Conservation (phyloP, 2,329 filamentous ascomycete genomes). For the Fusarium redolens region DNA sequence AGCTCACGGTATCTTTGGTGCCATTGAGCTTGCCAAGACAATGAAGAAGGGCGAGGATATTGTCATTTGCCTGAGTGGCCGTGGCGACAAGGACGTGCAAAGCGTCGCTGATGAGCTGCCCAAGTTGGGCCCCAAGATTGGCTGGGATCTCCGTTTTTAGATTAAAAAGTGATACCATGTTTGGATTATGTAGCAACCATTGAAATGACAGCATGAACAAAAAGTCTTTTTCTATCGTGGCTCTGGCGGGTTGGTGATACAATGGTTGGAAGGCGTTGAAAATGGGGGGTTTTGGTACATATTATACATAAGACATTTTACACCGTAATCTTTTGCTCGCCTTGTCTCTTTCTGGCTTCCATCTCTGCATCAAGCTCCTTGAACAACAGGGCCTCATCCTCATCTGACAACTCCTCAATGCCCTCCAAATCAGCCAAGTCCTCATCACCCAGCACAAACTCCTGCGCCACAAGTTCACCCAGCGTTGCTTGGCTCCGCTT, state of each 20-base stretch:
- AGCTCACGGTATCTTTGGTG: slow-evolving; percentile 91
- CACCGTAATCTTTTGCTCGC: slow-evolving; percentile 33
- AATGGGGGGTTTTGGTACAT: slow-evolving; percentile 44
- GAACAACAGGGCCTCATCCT: slow-evolving; percentile 50
- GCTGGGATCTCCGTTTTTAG: slow-evolving; percentile 72
- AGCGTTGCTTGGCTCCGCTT: slow-evolving; percentile 51
- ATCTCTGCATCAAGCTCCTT: slow-evolving; percentile 49
- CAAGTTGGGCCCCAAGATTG: slow-evolving; percentile 87
- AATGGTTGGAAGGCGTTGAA: slow-evolving; percentile 42
- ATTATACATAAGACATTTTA: slow-evolving; percentile 44
- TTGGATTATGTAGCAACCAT: slow-evolving; percentile 20
- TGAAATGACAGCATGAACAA: slow-evolving; percentile 32
- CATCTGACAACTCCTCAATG: slow-evolving; percentile 54
- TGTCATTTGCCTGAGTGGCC: slow-evolving; percentile 91
- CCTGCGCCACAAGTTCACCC: slow-evolving; percentile 53
- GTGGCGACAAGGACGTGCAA: slow-evolving; percentile 99
- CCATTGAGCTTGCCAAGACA: slow-evolving; percentile 89
- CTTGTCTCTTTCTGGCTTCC: slow-evolving; percentile 11
- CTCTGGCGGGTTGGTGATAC: slow-evolving; percentile 39
- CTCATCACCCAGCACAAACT: slow-evolving; percentile 61
- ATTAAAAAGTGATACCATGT: slow-evolving; percentile 37
- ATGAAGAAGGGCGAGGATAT: slow-evolving; percentile 90
- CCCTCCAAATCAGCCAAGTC: slow-evolving; percentile 53
- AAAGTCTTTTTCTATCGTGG: slow-evolving; percentile 21
- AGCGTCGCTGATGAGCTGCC: slow-evolving; percentile 96